A percentile compares a stretch with the other conserved stretches of the same genome.
Evolutionary conservation across 2,329 filamentous ascomycete species (phyloP).

Genomic region (Rosellinia necatrix): DNA sequence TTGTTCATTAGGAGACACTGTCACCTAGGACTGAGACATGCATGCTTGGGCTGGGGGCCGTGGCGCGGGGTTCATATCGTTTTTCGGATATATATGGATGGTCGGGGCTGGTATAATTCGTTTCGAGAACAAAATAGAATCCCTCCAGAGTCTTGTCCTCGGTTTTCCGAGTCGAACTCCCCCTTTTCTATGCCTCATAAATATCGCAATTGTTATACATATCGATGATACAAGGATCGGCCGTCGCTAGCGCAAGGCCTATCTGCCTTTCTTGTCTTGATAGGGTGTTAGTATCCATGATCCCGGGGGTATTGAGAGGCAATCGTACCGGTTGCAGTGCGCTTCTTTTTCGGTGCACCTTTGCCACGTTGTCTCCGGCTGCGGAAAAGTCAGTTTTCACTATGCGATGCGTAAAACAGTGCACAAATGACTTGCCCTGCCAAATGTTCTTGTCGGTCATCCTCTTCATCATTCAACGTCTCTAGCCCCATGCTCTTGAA

Average conservation of each 20-base stretch:
- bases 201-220: constrained; percentile 19
- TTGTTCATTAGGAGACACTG: too few relatives aligned
- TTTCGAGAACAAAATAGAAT: not conserved
- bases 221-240: constrained; percentile 15
- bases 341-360: constrained; percentile 88
- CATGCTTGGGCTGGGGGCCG: too few relatives aligned
- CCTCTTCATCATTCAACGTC: constrained; percentile 75
- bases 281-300: constrained; percentile 1
- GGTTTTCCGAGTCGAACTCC: not conserved
- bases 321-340: constrained; percentile 45
- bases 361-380: constrained; percentile 83
- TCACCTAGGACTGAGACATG: too few relatives aligned
- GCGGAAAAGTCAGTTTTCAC: constrained; percentile 39
- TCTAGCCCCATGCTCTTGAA: constrained; percentile 71
- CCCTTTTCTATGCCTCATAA: constrained; percentile 1
- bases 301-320: not conserved
- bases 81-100: not conserved
- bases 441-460: constrained; percentile 78
- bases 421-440: constrained; percentile 56
- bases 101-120: too few relatives aligned
- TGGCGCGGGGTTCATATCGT: too few relatives aligned
- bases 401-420: not conserved
- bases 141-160: not conserved
- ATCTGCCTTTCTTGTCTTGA: constrained; percentile 20
- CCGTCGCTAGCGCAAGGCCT: not conserved